Evolutionary conservation across 176 grass and related monocot species (phyloP), one percentile per base, ranked within the genome.

Genomic region (Oryza punctata): DNA sequence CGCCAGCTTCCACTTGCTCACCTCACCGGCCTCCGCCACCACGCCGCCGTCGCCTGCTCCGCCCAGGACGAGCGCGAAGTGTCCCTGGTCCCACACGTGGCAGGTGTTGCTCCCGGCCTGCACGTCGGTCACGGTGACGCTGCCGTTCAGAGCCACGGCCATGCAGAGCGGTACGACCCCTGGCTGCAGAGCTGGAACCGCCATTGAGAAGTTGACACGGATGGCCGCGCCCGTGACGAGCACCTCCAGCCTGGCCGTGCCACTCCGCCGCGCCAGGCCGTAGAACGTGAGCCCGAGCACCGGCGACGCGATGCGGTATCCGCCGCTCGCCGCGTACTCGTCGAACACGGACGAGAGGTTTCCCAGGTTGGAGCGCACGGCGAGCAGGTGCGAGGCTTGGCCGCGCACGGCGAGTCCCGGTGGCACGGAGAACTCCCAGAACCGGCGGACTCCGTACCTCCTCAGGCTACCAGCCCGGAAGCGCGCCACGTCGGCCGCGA

Each of bases 211-310:
- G 85, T 95, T 93, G 79, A 95, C 93, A 6, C 90, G 80, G 59
- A 98, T 95, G 63, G 91, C 87, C 11, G 74, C 82, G 61, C n/a
- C 63, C 8, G 80, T 87, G 9, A 90, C 83, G 63, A 90, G 43
- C 66, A 94, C 77, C 65, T 92, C 77, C 25, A 96, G 38, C 19
- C 12, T 7, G 11, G 82, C 63, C 46, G 83, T 65, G 49, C 67
- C 75, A n/a, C 79, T 78, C 26, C 73, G 73, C 30, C 43, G 63
- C 18, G 84, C 89, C 33, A 90, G 84, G 57, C 70, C 80, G 91
- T 95, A 96, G 83, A 98, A 95, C 65, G 80, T 73, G 67, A 98
- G 89, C 43, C 91, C 93, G 21, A 98, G 87, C 35, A 96, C 96
- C 6, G 93, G 96, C 26, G 96, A 95, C 30, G 73, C 91, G 44